Conservation (phyloP, 1,284 basidiomycete species). For the Volvariella volvacea region DNA sequence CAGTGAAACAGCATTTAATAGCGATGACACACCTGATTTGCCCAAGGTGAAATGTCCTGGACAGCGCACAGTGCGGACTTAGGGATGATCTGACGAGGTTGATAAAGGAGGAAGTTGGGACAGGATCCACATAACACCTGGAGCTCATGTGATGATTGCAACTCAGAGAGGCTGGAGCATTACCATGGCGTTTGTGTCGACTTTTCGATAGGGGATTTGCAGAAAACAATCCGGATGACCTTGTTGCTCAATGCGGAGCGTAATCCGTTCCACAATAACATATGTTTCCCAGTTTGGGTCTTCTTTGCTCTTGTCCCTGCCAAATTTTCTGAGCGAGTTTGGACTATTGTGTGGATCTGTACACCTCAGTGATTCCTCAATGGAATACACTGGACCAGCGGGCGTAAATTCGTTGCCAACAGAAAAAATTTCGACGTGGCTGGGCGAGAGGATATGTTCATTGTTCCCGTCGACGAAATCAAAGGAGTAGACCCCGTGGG, state of each 20-base stretch:
- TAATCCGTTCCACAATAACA: conserved; percentile 8
- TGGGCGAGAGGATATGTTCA: conserved; percentile 10
- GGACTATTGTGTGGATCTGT: not conserved
- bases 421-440: conserved; percentile 10
- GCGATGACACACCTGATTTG: no score
- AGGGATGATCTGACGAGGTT: no score
- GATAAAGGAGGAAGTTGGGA: no score
- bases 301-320: conserved; percentile 1
- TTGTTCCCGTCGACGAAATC: conserved; percentile 7
- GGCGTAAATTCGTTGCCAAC: conserved; percentile 9
- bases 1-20: no score
- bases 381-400: conserved; percentile 8
- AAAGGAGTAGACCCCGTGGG: conserved; percentile 8
- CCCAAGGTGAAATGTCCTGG: no score
- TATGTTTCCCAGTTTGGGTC: conserved; percentile 14
- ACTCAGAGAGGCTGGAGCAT: conserved; percentile 9
- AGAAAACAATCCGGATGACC: conserved; percentile 9
- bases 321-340: conserved; percentile 2
- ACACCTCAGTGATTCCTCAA: conserved; percentile 8
- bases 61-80: no score
- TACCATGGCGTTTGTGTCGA: conserved; percentile 7
- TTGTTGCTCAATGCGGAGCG: conserved; percentile 9
- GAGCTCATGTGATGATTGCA: no score
- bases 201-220: conserved; percentile 10
- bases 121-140: no score